phyloP scores from a whole-genome alignment of 2,329 filamentous ascomycete species.

The Cladosporium sp. region DNA sequence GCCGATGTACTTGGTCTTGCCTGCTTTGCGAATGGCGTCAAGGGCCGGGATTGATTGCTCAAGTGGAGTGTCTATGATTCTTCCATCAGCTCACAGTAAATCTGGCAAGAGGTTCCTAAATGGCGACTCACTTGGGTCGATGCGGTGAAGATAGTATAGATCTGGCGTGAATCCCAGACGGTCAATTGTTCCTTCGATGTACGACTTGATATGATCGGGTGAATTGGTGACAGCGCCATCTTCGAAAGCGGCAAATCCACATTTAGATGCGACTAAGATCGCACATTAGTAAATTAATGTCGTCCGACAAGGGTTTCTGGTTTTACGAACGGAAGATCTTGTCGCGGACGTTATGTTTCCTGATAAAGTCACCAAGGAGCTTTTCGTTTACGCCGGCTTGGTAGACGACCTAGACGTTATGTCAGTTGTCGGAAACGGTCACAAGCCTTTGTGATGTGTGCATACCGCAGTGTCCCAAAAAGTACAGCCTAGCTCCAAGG shows the following conservation, averaged over 20 bases:
- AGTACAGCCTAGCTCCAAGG: conserved; percentile 33
- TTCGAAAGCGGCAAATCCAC: conserved; percentile 39
- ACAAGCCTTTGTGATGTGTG: neutral
- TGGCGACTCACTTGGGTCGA: conserved; percentile 31
- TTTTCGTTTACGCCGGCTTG: conserved; percentile 47
- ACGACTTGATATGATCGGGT: conserved; percentile 43
- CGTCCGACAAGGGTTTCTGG: neutral
- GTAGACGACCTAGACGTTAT: conserved; percentile 39
- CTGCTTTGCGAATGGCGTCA: conserved; percentile 49
- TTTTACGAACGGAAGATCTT: conserved; percentile 43
- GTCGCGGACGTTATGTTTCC: conserved; percentile 47
- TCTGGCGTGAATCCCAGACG: conserved; percentile 46
- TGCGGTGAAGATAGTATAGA: conserved; percentile 40
- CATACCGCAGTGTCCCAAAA: conserved; percentile 27
- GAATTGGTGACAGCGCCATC: conserved; percentile 40
- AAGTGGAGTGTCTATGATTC: conserved; percentile 38
- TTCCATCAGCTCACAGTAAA: neutral
- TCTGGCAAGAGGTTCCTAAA: neutral
- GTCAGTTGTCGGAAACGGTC: too few species aligned
- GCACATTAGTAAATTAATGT: neutral
- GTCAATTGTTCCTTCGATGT: conserved; percentile 49
- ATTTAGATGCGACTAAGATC: conserved; percentile 45
- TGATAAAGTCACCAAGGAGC: conserved; percentile 48
- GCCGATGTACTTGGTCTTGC: conserved; percentile 49
- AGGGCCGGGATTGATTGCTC: conserved; percentile 43